Conservation (phyloP, 331 rosid species). For the Pyrus hybrid region DNA sequence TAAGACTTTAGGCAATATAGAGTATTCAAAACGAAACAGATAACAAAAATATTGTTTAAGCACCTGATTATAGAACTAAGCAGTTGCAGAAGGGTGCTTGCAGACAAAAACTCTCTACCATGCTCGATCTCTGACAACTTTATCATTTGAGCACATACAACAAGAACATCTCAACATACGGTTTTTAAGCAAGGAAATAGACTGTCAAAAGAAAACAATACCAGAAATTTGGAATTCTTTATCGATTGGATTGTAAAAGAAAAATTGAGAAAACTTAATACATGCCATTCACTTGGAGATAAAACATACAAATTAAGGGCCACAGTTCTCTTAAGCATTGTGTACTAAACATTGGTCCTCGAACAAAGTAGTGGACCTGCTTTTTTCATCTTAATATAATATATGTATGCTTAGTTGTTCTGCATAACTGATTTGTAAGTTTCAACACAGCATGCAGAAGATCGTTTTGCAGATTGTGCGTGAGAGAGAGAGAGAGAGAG, state of each 20-base stretch:
- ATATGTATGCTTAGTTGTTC: background rate
- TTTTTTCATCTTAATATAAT: background rate
- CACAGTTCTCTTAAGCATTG: background rate
- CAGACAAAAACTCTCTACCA: constrained; percentile 63
- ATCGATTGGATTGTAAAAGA: background rate
- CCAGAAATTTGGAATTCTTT: background rate
- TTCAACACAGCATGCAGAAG: background rate
- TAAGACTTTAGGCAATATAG: background rate
- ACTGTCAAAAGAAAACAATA: background rate
- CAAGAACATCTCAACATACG: constrained; percentile 3
- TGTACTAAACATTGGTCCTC: background rate
- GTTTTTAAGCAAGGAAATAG: background rate
- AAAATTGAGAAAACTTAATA: background rate
- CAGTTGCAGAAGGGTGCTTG: constrained; percentile 57
- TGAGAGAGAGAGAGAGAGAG: background rate
- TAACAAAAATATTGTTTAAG: background rate
- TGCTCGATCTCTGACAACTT: constrained; percentile 80
- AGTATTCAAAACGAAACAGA: background rate
- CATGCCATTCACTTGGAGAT: background rate
- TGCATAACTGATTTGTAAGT: background rate
- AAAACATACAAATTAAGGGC: background rate
- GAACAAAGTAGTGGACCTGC: background rate
- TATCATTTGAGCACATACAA: constrained; percentile 22
- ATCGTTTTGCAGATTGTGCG: background rate
- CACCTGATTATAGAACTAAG: constrained; percentile 80